phyloP scores from a whole-genome alignment of 345 rosid genomes.

The Eucalyptus fibrosa region DNA sequence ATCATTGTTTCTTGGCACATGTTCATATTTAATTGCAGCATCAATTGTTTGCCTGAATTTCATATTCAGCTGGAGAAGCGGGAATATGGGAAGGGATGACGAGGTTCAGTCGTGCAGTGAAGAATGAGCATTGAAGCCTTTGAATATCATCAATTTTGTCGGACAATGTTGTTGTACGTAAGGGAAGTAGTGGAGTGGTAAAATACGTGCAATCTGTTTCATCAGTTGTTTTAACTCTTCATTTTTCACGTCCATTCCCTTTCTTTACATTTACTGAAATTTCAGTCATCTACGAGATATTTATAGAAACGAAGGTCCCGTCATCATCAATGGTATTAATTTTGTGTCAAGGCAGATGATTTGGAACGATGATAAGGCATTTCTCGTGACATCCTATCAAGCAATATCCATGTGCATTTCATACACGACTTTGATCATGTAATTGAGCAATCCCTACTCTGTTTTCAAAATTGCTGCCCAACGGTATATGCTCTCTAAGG shows the following conservation, averaged over 20 bases:
- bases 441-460: neutral
- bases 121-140: neutral
- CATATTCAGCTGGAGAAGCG: neutral
- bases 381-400: too few relatives aligned
- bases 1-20: neutral
- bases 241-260: neutral
- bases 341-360: neutral
- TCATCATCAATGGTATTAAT: neutral
- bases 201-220: neutral
- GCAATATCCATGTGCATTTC: too few relatives aligned
- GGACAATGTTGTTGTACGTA: neutral
- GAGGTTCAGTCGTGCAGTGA: neutral
- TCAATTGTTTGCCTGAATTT: neutral
- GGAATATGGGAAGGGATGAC: neutral
- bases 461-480: neutral
- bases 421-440: neutral
- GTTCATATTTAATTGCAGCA: neutral
- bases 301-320: neutral
- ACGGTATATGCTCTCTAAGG: rapidly evolving
- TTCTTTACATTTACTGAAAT: neutral
- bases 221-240: neutral
- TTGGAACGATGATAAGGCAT: neutral
- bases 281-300: neutral
- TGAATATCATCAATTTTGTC: neutral
- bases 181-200: neutral